Evolutionary conservation across 176 grass and related monocot species (phyloP).

Genomic region (Ampelocalamus luodianensis): DNA sequence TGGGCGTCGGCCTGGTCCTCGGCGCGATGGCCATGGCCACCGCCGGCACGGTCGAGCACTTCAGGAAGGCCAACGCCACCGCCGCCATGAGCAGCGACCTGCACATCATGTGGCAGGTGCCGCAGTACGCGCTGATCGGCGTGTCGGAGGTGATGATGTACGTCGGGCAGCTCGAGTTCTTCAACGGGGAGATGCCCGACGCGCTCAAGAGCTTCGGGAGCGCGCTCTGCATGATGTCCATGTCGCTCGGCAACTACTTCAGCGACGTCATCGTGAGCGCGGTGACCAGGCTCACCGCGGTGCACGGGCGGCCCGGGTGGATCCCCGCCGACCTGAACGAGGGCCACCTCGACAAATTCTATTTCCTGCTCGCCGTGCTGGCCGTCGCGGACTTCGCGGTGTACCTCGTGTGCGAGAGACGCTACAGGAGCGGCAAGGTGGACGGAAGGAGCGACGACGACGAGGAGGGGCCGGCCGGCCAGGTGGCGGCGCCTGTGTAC

Average conservation of each 20-base stretch:
- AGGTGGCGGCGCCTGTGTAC: conserved; percentile 2
- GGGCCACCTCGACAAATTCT: conserved; percentile 90
- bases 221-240: conserved; percentile 94
- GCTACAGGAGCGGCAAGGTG: conserved; percentile 62
- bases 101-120: conserved; percentile 90
- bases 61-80: conserved; percentile 46
- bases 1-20: conserved; percentile 81
- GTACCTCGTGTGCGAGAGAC: conserved; percentile 63
- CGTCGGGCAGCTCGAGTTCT: conserved; percentile 95
- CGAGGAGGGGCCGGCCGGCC: conserved; percentile 3
- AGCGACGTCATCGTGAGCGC: conserved; percentile 80
- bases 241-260: conserved; percentile 93
- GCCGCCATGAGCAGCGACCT: conserved; percentile 53
- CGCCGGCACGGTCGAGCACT: conserved; percentile 77
- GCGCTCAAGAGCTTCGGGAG: conserved; percentile 94
- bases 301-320: conserved; percentile 56
- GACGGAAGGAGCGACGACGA: conserved; percentile 51
- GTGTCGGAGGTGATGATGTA: conserved; percentile 98
- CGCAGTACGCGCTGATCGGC: conserved; percentile 83
- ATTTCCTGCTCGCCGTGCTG: conserved; percentile 74
- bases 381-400: conserved; percentile 63
- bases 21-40: conserved; percentile 75
- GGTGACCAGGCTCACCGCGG: conserved; percentile 62
- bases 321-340: conserved; percentile 79
- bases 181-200: conserved; percentile 82